Evolutionary conservation across 192 early-diverging fungal genomes (phyloP), one percentile per base, ranked within the genome.

Genomic region (Backusella sp.): DNA sequence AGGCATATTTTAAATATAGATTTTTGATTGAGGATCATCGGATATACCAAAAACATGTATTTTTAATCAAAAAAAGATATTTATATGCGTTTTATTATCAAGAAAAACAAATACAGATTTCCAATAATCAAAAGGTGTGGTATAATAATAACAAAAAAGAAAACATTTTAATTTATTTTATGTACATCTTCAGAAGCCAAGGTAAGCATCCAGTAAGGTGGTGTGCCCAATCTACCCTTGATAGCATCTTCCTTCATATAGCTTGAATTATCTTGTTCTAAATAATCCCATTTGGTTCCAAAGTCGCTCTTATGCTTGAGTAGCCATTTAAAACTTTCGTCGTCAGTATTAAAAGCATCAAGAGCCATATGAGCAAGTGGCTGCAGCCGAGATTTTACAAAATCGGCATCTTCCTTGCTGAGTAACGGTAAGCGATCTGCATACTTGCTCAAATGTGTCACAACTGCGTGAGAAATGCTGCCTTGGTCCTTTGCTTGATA

Each of bases 151-250:
- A 59, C 9, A 59, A 59, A 59, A 44, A 59, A 28, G 56, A 12
- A 59, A 62, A 26, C 12, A 62, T 62, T 62, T 62, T 62, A 62
- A 8, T 62, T 62, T 62, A 62, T 62, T 62, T 62, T 62, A 62
- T 62, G 26, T 62, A 62, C 56, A 62, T 62, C 56, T 62, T 62
- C 56, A 26, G 56, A 62, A 28, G 23, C 56, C 23, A 62, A 62
- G 26, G 56, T 62, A 62, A 87, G 46, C 86, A 87, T 87, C 86
- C 86, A 87, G 70, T 84, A 87, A 7, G 84, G 86, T 23, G 86
- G 83, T 4, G 86, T 82, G 0, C 86, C 86, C 17, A 75, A 73
- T 19, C 73, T 74, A 19, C 75, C 73, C 39, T 66, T 66, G 14
- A n/a, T 53, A 4, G 46, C 34, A 15, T 73, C 73, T 4, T 56